Conservation (phyloP, 768 basidiomycete genomes). For the Mycena floridula region DNA sequence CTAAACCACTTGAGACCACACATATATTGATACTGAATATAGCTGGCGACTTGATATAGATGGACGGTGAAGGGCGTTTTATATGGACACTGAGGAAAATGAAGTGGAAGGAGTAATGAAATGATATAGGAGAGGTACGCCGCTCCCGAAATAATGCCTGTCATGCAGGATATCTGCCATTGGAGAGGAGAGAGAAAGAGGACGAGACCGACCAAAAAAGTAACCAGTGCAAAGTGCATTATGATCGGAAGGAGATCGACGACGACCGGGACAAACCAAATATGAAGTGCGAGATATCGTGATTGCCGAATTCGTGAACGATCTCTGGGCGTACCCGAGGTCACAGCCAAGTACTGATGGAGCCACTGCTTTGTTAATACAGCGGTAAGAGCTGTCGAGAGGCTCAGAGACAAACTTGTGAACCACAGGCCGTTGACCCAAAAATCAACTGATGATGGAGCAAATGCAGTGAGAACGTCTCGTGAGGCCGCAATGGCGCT, state of each 20-base stretch:
- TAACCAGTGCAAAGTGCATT: conserved; percentile 2
- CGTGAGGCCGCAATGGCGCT: not conserved
- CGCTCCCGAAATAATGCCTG: not conserved
- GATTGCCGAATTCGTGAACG: conserved; percentile 1
- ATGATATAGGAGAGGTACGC: not conserved
- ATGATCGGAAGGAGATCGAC: conserved; percentile 5
- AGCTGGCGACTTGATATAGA: no score
- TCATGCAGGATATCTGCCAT: not conserved
- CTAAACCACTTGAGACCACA: no score
- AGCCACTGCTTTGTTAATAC: conserved; percentile 6
- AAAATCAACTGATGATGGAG: not conserved
- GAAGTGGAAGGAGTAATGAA: conserved; percentile 1
- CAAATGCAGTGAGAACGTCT: not conserved
- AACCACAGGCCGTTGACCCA: conserved; percentile 7
- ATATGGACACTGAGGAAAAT: not conserved
- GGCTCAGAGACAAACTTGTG: conserved; percentile 3
- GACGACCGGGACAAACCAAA: conserved; percentile 3
- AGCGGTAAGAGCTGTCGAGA: conserved; percentile 1
- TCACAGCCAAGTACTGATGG: conserved; percentile 1
- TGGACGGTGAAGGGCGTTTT: not conserved
- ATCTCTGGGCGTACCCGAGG: conserved; percentile 3
- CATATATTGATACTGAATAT: no score
- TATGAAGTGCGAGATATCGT: conserved; percentile 1
- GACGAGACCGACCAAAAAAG: conserved; percentile 6
- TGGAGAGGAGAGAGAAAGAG: conserved; percentile 2